Evolutionary conservation across 495 filamentous ascomycete genomes (phyloP), one percentile per base, ranked within the genome.

Genomic region (Daldinia childiae): DNA sequence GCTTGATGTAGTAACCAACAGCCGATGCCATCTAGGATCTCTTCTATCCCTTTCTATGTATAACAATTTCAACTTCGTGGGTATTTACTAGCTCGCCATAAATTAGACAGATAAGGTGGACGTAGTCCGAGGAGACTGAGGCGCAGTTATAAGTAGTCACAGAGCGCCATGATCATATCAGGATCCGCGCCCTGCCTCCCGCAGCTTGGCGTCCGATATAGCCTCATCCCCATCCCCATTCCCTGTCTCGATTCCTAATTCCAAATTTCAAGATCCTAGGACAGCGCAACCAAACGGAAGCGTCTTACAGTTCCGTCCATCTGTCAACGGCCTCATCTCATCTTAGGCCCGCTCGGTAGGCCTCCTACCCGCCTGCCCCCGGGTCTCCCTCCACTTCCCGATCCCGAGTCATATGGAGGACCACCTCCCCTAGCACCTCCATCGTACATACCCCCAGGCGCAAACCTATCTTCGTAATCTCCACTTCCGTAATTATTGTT

Each of bases 391-490:
- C 79, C 78, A 48, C 79, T 80, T 9, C 78, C 78, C 11, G 75
- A 59, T n/a, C 77, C 76, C 15, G 70, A 68, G 69, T 81, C 81
- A 27, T 83, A 85, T 80, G 54, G 82, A 82, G 1, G 84, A 82
- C 79, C 76, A 43, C 77, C 68, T 54, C 75, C 71, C 14, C 71
- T 55, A 19, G 68, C 11, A 52, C 72, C 27, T 52, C 62, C 64
- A 55, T 79, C 82, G 51, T 80, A 80, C 61, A 73, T 71, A 9
- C 78, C 78, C 2, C 75, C 80, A 4, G 82, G 80, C 48, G 79
- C 79, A 69, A 83, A 84, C 12, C 81, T 74, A 54, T 84, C 83
- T 57, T 83, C 82, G 71, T 84, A 84, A 62, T 80, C 76, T 21
- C 74, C 76, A n/a, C 79, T 72, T 4, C 76, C 69, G 3, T 64